These are phyloP conservation scores for Fusarium hainanense DNA, from an alignment of 2,329 filamentous ascomycete genomes.

Conservation along the genomic window DNA sequence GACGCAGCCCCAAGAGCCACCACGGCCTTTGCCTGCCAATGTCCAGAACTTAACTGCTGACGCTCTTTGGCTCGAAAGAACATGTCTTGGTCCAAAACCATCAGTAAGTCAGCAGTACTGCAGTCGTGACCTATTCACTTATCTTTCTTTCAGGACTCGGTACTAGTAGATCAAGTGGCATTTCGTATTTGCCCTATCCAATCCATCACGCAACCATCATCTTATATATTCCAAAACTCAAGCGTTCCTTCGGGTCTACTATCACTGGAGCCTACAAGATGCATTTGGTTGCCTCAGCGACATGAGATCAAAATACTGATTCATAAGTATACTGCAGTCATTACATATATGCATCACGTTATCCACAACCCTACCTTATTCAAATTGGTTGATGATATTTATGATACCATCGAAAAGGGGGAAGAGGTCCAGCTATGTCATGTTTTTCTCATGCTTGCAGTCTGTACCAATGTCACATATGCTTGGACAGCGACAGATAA, in stretches of 20 bases:
- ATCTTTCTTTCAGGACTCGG: slow-evolving; percentile 42
- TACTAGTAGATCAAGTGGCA: slow-evolving; percentile 47
- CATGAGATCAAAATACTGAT: slow-evolving; percentile 48
- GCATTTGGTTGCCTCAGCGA: slow-evolving; percentile 50
- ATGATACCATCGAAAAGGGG: slow-evolving; percentile 45
- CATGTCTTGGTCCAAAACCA: slow-evolving; percentile 47
- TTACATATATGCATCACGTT: slow-evolving; percentile 50
- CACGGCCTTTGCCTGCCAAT: slow-evolving; percentile 43
- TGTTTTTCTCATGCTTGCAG: slow-evolving; percentile 45
- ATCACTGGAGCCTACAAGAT: slow-evolving; percentile 47
- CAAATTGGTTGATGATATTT: slow-evolving; percentile 47
- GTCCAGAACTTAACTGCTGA: slow-evolving; percentile 51
- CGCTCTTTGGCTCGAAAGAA: slow-evolving; percentile 50
- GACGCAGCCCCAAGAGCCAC: slow-evolving; percentile 3
- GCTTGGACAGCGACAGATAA: slow-evolving; percentile 48
- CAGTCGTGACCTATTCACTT: neutral
- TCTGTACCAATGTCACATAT: slow-evolving; percentile 49
- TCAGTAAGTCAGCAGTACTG: slow-evolving; percentile 43
- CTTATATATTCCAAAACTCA: slow-evolving; percentile 48
- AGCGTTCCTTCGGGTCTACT: slow-evolving; percentile 35
- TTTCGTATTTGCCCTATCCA: slow-evolving; percentile 51
- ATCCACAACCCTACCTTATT: slow-evolving; percentile 47
- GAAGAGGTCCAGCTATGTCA: slow-evolving; percentile 39
- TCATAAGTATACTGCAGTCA: slow-evolving; percentile 47
- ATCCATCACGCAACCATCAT: slow-evolving; percentile 49